A percentile compares a stretch with the other conserved stretches of the same genome.
Evolutionary conservation across 179 eudicot genomes (phyloP).

Genomic region (Drosera spatulata): DNA sequence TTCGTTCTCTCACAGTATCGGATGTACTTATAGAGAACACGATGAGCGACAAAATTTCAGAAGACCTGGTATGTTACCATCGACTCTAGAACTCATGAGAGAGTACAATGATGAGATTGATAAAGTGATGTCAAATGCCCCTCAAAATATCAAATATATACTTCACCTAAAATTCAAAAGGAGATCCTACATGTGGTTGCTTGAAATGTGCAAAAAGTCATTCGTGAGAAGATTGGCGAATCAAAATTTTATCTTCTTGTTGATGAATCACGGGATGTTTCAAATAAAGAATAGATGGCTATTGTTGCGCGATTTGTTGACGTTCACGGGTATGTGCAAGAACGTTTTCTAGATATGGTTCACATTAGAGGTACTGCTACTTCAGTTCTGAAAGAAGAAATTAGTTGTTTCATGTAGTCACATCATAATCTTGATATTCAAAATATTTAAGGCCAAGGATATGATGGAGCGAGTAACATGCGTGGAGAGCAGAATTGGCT

Average conservation of each 20-base stretch:
- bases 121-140: not conserved
- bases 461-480: too few relatives aligned
- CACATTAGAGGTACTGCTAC: not conserved
- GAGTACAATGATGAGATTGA: not conserved
- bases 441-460: too few relatives aligned
- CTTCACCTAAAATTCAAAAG: not conserved
- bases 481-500: too few relatives aligned
- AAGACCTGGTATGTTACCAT: conserved; percentile 9
- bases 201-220: not conserved
- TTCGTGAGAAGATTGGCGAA: too few relatives aligned
- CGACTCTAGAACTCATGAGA: not conserved
- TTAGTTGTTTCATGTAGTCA: too few relatives aligned
- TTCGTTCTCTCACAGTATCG: not conserved
- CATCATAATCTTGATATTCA: too few relatives aligned
- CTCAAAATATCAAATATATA: conserved; percentile 1
- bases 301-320: not conserved
- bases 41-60: conserved; percentile 6
- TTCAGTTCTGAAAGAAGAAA: too few relatives aligned
- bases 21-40: conserved; percentile 6
- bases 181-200: conserved; percentile 3
- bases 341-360: not conserved
- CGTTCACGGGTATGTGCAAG: not conserved
- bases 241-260: not conserved
- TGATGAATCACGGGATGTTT: not conserved
- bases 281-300: not conserved